Evolutionary conservation across 768 basidiomycete genomes (phyloP), one percentile per base, ranked within the genome.

Genomic region (Tulasnella sp.): DNA sequence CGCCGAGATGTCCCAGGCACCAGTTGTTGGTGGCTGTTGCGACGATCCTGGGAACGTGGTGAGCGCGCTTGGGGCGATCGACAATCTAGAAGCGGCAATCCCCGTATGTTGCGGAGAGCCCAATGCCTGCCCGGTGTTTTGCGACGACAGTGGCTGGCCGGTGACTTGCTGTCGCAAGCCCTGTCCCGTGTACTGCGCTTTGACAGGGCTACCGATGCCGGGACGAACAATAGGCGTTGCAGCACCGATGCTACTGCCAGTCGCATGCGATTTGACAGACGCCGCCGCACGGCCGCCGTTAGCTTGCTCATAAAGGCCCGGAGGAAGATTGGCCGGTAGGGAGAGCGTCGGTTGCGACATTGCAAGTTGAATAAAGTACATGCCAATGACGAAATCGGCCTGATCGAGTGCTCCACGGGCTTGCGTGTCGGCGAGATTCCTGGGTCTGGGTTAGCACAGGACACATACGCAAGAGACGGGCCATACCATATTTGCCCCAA

Each of bases 351-450:
- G 78, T 55, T 79, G 78, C 52, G 84, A 80, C 92, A 97, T 96
- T 36, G 78, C 72, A n/a, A 80, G 84, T 69, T 97, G 92, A 62
- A 98, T 92, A 66, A 97, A 79, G 69, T 89, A 90, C 92, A 96
- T 93, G 37, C 84, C 96, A 65, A 99, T 81, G 59, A 86, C 83
- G 67, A 99, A 99, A 70, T 99, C 96, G 42, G 84, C 76, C 14
- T 81, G 72, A 68, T 99, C 96, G 59, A 99, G 81, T 11, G 77
- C 73, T 50, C 96, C 94, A 60, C 96, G 79, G 63, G 86, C 80
- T 69, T 93, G 86, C 3, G 92, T 93, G 69, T 99, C 96, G n/a
- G 93, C 86, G 36, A 99, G 77, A 61, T 77, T 84, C 93, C 92
- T 96, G 63, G 2, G 25, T 46, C 15, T 21, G 11, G 32, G 53